Conservation (phyloP, 768 basidiomycete genomes). For the Hygrophorus russula region DNA sequence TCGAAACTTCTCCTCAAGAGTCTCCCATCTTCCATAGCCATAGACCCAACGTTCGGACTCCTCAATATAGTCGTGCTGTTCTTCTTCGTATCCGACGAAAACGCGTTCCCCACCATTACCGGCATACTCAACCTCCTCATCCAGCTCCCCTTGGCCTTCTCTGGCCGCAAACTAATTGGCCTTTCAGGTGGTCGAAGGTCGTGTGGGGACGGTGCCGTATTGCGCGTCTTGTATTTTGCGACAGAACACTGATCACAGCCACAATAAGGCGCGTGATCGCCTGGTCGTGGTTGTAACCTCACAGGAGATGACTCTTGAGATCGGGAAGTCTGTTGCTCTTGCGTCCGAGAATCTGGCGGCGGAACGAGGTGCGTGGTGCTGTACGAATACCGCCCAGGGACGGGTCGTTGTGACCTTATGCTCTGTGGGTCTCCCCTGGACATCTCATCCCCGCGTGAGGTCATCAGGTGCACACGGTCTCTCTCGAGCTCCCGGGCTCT, state of each 20-base stretch:
- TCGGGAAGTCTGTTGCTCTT: constrained; percentile 13
- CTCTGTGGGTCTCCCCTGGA: background rate
- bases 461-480: constrained; percentile 34
- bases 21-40: constrained; percentile 42
- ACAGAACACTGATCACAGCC: constrained; percentile 57
- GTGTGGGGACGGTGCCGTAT: constrained; percentile 14
- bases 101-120: constrained; percentile 34
- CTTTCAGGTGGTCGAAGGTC: constrained; percentile 31
- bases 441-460: constrained; percentile 19
- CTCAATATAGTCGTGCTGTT: constrained; percentile 29
- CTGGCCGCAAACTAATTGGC: constrained; percentile 30
- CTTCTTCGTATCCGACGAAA: constrained; percentile 38
- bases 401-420: constrained; percentile 4
- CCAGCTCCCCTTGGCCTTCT: constrained; percentile 57
- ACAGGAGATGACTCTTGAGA: constrained; percentile 8
- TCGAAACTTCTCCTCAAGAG: constrained; percentile 29
- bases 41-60: constrained; percentile 11
- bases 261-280: constrained; percentile 50
- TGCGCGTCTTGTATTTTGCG: constrained; percentile 36
- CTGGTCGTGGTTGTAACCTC: constrained; percentile 9
- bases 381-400: constrained; percentile 23
- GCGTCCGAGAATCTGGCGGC: constrained; percentile 18
- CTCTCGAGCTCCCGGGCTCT: constrained; percentile 45
- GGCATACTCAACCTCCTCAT: constrained; percentile 74
- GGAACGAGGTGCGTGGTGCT: constrained; percentile 32